Conservation (phyloP, 176 grass and related monocot species). For the Cenchrus fungigraminus region DNA sequence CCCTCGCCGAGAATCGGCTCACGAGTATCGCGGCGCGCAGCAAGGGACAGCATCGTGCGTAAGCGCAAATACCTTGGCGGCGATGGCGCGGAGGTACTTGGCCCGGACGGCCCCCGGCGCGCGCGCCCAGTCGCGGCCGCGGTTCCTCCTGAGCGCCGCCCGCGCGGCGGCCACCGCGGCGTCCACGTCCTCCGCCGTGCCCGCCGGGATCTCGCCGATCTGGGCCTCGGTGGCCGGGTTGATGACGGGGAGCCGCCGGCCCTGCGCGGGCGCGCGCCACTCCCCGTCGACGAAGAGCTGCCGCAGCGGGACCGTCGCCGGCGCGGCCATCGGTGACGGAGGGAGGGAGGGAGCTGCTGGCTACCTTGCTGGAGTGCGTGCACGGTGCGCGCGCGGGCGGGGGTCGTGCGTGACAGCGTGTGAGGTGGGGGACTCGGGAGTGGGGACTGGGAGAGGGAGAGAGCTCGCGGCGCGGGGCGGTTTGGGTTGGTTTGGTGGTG, state of each 20-base stretch:
- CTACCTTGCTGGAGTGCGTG: not conserved
- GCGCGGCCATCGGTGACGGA: conserved; percentile 9
- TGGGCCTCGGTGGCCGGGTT: conserved; percentile 80
- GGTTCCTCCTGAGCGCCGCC: conserved; percentile 74
- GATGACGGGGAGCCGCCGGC: conserved; percentile 79
- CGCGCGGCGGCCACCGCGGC: conserved; percentile 84
- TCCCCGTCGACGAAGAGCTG: conserved; percentile 88
- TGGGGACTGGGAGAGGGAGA: too few relatives aligned
- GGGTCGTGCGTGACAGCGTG: too few relatives aligned
- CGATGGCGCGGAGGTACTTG: conserved; percentile 96
- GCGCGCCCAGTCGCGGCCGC: conserved; percentile 82
- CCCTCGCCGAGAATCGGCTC: not conserved
- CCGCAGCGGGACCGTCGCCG: conserved; percentile 56
- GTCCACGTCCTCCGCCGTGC: conserved; percentile 88
- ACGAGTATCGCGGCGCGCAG: too few relatives aligned
- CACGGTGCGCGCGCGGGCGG: too few relatives aligned
- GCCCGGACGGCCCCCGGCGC: conserved; percentile 78
- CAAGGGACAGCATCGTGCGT: not conserved
- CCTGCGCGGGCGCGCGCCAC: conserved; percentile 69
- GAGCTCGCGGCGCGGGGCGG: too few relatives aligned
- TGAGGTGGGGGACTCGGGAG: too few relatives aligned
- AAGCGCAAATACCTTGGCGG: conserved; percentile 60
- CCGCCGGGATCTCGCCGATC: conserved; percentile 91
- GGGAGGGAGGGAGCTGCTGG: too few relatives aligned
- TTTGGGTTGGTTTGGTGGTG: too few relatives aligned